Evolutionary conservation across 305 asterid species (phyloP).

Genomic region (Plantago coronopus): DNA sequence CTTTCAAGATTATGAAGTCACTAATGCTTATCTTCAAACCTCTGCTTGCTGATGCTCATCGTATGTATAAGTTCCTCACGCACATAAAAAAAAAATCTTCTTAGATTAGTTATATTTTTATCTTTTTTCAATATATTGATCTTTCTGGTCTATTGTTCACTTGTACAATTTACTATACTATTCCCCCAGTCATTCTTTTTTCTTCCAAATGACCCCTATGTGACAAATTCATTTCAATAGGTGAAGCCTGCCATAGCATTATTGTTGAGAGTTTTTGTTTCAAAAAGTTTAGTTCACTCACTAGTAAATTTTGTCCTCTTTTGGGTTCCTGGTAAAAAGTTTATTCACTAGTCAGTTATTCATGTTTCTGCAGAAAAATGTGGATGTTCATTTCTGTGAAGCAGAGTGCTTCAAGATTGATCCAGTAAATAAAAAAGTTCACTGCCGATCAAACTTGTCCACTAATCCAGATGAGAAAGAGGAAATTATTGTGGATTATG

Average conservation of each 20-base stretch:
- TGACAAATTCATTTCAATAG: not conserved
- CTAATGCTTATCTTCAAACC: not conserved
- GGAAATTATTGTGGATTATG: slow-evolving; percentile 80
- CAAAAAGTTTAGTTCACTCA: not conserved
- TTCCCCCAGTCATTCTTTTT: not conserved
- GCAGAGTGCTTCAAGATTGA: slow-evolving; percentile 94
- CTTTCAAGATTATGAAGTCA: not conserved
- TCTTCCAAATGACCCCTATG: too few relatives aligned
- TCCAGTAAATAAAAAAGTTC: slow-evolving; percentile 74
- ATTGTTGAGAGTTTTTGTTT: not conserved
- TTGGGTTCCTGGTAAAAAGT: not conserved
- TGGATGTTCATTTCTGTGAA: slow-evolving; percentile 62
- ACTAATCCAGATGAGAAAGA: slow-evolving; percentile 51
- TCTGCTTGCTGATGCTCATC: not conserved
- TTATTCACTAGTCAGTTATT: slow-evolving; percentile 10
- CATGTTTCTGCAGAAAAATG: slow-evolving; percentile 54
- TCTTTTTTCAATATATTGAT: too few relatives aligned
- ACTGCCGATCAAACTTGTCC: slow-evolving; percentile 56
- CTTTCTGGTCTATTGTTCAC: not conserved
- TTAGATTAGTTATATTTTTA: too few relatives aligned
- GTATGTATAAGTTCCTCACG: not conserved
- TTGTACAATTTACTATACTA: not conserved
- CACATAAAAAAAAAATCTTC: not conserved
- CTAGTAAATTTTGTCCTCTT: not conserved
- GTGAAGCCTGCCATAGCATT: not conserved